Evolutionary conservation across 2,329 filamentous ascomycete genomes (phyloP).

Genomic region (Blastomyces gilchristii): DNA sequence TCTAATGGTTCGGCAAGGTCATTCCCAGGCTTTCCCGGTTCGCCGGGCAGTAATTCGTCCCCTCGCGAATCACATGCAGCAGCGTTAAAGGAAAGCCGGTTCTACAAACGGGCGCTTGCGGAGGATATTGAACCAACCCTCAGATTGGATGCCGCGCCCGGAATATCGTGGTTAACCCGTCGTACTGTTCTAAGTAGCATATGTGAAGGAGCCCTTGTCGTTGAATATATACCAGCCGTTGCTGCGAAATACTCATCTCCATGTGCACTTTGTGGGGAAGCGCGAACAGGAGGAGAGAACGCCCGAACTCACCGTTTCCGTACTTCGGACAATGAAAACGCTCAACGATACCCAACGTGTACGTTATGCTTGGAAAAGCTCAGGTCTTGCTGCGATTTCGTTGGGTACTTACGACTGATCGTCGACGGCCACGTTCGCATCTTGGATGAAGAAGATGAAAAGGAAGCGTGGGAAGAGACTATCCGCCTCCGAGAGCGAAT

Average conservation of each 20-base stretch:
- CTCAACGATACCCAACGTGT: conserved; percentile 83
- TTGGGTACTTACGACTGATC: conserved; percentile 82
- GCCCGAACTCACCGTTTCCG: conserved; percentile 79
- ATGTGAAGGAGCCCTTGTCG: conserved; percentile 72
- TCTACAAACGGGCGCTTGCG: conserved; percentile 78
- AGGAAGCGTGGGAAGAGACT: conserved; percentile 88
- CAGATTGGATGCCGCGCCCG: conserved; percentile 77
- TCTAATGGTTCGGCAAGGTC: conserved; percentile 54
- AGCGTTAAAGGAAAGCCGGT: conserved; percentile 77
- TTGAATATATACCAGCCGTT: conserved; percentile 69
- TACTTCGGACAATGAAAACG: conserved; percentile 73
- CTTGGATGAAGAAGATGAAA: conserved; percentile 73
- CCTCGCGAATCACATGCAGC: conserved; percentile 35
- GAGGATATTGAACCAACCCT: conserved; percentile 95
- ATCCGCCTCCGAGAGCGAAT: conserved; percentile 83
- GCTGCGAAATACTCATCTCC: conserved; percentile 46
- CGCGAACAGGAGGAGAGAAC: conserved; percentile 58
- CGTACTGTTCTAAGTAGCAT: conserved; percentile 75
- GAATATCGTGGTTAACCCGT: conserved; percentile 85
- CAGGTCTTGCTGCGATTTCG: conserved; percentile 81
- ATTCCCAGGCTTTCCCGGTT: conserved; percentile 37
- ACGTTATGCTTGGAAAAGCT: conserved; percentile 75
- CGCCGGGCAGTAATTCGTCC: conserved; percentile 38
- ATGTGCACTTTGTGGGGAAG: conserved; percentile 84
- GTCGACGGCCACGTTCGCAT: conserved; percentile 86